Evolutionary conservation across 139 green algal species (phyloP).

Genomic region (Haematococcus sp.): DNA sequence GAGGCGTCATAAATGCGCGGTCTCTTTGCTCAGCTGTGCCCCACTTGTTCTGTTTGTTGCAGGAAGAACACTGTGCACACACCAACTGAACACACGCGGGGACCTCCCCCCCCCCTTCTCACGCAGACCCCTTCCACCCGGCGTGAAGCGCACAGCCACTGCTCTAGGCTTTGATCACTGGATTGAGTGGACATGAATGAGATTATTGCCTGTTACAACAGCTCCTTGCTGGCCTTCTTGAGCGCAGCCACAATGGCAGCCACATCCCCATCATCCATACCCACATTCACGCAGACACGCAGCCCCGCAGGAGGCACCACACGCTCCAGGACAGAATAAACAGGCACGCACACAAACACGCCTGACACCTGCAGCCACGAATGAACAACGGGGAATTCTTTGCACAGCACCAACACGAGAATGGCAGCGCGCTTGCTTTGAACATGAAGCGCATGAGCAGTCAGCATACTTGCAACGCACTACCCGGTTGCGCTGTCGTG

Average conservation of each 20-base stretch:
- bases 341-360: constrained; percentile 53
- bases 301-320: constrained; percentile 37
- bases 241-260: constrained; percentile 42
- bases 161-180: too few species aligned
- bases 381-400: neutral
- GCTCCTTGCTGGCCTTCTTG: constrained; percentile 30
- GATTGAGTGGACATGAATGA: too few species aligned
- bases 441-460: constrained; percentile 7
- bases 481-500: neutral
- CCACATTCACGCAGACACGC: constrained; percentile 50
- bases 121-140: too few species aligned
- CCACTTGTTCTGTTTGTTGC: too few species aligned
- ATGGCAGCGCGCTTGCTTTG: neutral
- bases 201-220: too few species aligned
- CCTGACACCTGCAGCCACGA: constrained; percentile 5
- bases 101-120: too few species aligned
- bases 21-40: too few species aligned
- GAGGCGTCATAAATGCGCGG: too few species aligned
- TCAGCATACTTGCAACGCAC: neutral
- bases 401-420: too few species aligned
- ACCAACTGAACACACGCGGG: too few species aligned
- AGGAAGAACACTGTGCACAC: too few species aligned
- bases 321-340: constrained; percentile 56
- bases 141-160: too few species aligned
- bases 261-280: constrained; percentile 46